A percentile compares a stretch with the other conserved stretches of the same genome.
phyloP scores from a whole-genome alignment of 352 stramenopile species.

The Phytophthora pini region DNA sequence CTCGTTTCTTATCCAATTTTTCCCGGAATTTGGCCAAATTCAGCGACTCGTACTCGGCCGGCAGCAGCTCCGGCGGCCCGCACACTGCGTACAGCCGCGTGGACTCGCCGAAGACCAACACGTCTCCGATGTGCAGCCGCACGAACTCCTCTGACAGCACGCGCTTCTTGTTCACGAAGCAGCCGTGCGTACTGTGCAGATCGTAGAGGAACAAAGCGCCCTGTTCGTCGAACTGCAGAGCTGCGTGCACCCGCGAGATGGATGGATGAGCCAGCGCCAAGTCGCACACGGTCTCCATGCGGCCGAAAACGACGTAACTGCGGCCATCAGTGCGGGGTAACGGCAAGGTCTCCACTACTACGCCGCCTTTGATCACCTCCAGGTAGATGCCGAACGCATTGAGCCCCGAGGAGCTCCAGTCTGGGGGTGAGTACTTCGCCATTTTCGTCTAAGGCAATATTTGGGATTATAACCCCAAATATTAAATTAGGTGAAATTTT shows the following conservation, averaged over 20 bases:
- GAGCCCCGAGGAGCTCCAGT: conserved; percentile 51
- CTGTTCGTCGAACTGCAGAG: conserved; percentile 70
- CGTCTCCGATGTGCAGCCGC: conserved; percentile 80
- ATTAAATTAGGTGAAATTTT: too few relatives aligned
- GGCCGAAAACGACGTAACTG: conserved; percentile 62
- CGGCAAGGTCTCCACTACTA: conserved; percentile 54
- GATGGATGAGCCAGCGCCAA: conserved; percentile 77
- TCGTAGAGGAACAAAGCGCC: conserved; percentile 80
- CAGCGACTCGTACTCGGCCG: conserved; percentile 77
- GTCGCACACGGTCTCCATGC: conserved; percentile 71
- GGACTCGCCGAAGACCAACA: conserved; percentile 90
- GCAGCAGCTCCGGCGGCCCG: conserved; percentile 69
- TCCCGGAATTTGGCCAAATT: conserved; percentile 51
- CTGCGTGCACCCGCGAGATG: conserved; percentile 79
- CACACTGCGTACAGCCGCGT: conserved; percentile 83
- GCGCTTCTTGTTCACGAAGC: conserved; percentile 86
- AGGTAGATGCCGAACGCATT: conserved; percentile 68
- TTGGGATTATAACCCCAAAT: not conserved
- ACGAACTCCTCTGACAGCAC: conserved; percentile 52
- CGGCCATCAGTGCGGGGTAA: conserved; percentile 36
- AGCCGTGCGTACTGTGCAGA: conserved; percentile 83
- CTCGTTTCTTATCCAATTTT: conserved; percentile 31
- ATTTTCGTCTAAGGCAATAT: conserved; percentile 14
- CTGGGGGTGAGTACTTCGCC: conserved; percentile 51
- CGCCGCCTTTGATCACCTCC: conserved; percentile 74